These are phyloP conservation scores for Linum tenue DNA, from an alignment of 345 rosid genomes.

Conservation along the genomic window DNA sequence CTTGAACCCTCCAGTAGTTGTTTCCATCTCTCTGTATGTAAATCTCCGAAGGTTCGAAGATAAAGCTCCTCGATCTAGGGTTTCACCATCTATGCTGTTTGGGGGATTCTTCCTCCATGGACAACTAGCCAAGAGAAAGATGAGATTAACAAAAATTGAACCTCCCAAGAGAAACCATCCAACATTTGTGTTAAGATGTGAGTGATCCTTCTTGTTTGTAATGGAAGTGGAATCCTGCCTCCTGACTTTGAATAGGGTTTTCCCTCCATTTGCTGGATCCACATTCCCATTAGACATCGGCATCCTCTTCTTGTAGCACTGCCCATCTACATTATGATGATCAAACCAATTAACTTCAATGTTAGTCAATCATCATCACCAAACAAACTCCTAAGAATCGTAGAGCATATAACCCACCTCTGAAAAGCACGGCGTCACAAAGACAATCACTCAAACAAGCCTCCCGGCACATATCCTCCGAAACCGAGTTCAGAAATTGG, in stretches of 20 bases:
- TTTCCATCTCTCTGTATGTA: conserved; percentile 24
- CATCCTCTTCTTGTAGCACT: conserved; percentile 43
- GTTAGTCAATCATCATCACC: no score
- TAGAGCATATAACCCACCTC: neutral
- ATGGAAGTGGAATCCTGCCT: conserved; percentile 12
- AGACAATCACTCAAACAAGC: conserved; percentile 36
- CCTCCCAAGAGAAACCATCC: conserved; percentile 14
- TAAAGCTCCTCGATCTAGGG: neutral
- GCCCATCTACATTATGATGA: neutral
- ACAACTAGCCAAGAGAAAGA: conserved; percentile 8
- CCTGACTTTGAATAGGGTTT: conserved; percentile 33
- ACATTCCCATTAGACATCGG: conserved; percentile 35
- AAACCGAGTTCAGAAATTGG: neutral
- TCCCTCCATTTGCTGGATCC: conserved; percentile 8
- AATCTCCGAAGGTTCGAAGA: conserved; percentile 17
- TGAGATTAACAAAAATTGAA: conserved; percentile 14
- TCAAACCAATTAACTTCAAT: no score
- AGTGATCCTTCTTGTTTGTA: neutral
- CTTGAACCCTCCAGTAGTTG: conserved; percentile 27
- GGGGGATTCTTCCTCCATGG: conserved; percentile 1
- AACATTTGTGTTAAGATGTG: neutral
- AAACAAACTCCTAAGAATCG: no score
- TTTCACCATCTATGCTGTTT: neutral
- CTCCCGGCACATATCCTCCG: conserved; percentile 18
- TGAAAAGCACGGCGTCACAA: conserved; percentile 21